Conservation (phyloP, 352 stramenopile genomes). For the Phytopythium ostracodes region DNA sequence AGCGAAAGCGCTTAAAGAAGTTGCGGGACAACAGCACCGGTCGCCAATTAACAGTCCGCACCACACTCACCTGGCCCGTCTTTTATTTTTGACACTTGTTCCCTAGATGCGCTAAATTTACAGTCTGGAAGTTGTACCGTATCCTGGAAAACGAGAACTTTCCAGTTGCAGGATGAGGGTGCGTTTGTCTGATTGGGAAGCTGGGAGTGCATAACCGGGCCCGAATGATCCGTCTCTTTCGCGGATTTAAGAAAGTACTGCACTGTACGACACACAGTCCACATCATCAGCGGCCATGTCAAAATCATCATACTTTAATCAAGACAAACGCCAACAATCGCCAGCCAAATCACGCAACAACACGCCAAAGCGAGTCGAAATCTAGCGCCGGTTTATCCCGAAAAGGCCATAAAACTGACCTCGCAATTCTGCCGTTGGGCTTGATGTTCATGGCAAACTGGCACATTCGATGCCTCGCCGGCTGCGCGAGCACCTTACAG, state of each 20-base stretch:
- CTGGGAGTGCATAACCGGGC: not conserved
- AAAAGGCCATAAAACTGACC: not conserved
- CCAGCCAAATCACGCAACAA: not conserved
- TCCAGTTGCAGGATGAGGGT: not conserved
- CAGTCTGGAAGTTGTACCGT: not conserved
- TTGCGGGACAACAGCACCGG: not conserved
- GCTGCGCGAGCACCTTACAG: too few relatives aligned
- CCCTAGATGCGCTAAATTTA: not conserved
- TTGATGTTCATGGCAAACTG: not conserved
- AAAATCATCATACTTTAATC: not conserved
- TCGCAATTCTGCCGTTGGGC: not conserved
- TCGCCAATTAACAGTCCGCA: too few relatives aligned
- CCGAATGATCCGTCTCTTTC: not conserved
- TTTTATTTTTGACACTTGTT: not conserved
- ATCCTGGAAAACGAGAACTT: constrained; percentile 1
- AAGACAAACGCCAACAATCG: not conserved
- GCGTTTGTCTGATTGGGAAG: not conserved
- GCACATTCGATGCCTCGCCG: too few relatives aligned
- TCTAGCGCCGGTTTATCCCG: not conserved
- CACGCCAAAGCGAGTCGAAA: not conserved
- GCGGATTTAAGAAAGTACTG: not conserved
- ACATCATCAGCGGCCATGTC: not conserved
- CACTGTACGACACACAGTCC: not conserved
- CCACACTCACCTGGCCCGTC: not conserved
- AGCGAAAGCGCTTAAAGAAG: not conserved